These are phyloP conservation scores for Yamadazyma takamatsuzukensis DNA, from an alignment of 805 yeast genomes.

Conservation along the genomic window DNA sequence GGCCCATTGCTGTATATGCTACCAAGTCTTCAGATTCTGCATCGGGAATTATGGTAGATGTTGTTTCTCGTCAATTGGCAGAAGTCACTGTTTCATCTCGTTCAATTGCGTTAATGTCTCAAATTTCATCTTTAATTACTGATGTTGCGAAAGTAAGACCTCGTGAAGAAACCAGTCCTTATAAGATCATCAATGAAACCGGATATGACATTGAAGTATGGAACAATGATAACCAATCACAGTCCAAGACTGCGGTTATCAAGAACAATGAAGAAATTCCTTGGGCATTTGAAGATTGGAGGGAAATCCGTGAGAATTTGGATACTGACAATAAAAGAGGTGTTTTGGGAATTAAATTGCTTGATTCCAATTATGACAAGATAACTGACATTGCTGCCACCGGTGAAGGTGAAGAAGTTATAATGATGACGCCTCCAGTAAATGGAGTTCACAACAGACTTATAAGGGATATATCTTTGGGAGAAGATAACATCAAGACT, in stretches of 20 bases:
- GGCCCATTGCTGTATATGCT: conserved; percentile 74
- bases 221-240: conserved; percentile 49
- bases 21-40: conserved; percentile 46
- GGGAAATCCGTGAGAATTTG: conserved; percentile 73
- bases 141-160: conserved; percentile 53
- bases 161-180: conserved; percentile 81
- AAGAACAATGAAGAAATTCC: conserved; percentile 51
- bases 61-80: conserved; percentile 71
- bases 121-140: conserved; percentile 57
- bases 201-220: conserved; percentile 80
- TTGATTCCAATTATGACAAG: conserved; percentile 53
- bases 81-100: conserved; percentile 81
- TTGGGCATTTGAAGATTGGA: conserved; percentile 97
- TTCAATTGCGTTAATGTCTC: conserved; percentile 72
- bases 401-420: conserved; percentile 79
- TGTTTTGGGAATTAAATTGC: conserved; percentile 58
- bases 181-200: conserved; percentile 75
- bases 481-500: conserved; percentile 74
- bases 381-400: conserved; percentile 61
- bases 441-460: conserved; percentile 68
- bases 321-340: conserved; percentile 62
- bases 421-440: conserved; percentile 60
- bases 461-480: conserved; percentile 64
- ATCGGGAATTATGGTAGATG: conserved; percentile 48
- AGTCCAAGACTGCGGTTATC: conserved; percentile 23